These are phyloP conservation scores for Asterella californica DNA, from an alignment of 225 moss, liverwort and hornwort genomes.

Conservation along the genomic window DNA sequence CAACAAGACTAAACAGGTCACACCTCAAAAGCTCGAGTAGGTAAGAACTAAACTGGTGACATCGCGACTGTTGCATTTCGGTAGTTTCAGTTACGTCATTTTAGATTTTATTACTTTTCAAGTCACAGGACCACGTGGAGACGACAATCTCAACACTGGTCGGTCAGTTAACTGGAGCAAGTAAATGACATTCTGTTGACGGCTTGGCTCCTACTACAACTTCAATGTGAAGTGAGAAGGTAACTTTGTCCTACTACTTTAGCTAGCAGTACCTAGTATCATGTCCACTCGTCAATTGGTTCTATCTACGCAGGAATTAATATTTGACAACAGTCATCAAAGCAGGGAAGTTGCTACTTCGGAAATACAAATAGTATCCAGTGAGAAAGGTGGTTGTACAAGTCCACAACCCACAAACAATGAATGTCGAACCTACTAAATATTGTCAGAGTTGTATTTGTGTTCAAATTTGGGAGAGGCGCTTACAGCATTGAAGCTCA, in stretches of 20 bases:
- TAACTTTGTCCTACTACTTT: neutral
- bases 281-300: neutral
- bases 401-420: neutral
- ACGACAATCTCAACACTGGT: neutral
- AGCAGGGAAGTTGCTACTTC: neutral
- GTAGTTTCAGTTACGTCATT: neutral
- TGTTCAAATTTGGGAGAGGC: slow-evolving; percentile 25
- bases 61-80: too few relatives aligned
- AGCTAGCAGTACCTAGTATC: neutral
- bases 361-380: neutral
- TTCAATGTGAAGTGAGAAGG: slow-evolving; percentile 6
- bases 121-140: neutral
- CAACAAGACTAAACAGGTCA: neutral
- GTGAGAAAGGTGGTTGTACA: neutral
- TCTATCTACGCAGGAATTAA: neutral
- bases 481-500: slow-evolving; percentile 26
- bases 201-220: neutral
- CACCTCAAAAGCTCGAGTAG: too few relatives aligned
- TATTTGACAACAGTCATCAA: neutral
- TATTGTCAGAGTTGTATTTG: neutral
- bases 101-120: neutral
- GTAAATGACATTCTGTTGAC: neutral
- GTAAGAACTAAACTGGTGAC: too few relatives aligned
- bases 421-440: slow-evolving; percentile 6
- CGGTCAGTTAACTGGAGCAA: neutral